Percentiles rank a stretch among this genome's conserved stretches.
Evolutionary conservation across 495 filamentous ascomycete genomes (phyloP).

Genomic region (Penicillium paxilli): DNA sequence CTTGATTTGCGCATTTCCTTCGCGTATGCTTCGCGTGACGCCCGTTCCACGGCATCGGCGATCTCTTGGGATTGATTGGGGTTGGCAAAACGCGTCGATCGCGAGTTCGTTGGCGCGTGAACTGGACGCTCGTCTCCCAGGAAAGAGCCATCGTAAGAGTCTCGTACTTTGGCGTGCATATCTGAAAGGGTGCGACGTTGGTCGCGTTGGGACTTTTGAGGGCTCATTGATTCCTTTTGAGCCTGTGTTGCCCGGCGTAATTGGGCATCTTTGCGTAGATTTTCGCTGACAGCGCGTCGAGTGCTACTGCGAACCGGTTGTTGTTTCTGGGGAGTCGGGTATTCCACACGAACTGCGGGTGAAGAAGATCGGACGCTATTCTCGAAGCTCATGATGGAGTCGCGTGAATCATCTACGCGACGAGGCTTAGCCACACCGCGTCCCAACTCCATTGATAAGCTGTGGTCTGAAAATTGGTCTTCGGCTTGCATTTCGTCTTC

Average conservation of each 20-base stretch:
- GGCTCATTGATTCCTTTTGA: slow-evolving; percentile 48
- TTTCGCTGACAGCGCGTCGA: slow-evolving; percentile 38
- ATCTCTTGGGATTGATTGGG: slow-evolving; percentile 46
- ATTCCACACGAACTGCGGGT: slow-evolving; percentile 46
- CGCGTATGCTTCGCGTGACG: slow-evolving; percentile 41
- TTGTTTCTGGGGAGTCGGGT: slow-evolving; percentile 45
- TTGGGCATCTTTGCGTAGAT: slow-evolving; percentile 46
- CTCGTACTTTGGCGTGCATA: slow-evolving; percentile 55
- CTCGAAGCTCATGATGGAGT: slow-evolving; percentile 47
- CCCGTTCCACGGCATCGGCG: slow-evolving; percentile 45
- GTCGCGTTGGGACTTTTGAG: slow-evolving; percentile 35
- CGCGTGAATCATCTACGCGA: slow-evolving; percentile 43
- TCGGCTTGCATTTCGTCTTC: slow-evolving; percentile 33
- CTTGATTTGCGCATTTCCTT: slow-evolving; percentile 34
- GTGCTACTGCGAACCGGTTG: slow-evolving; percentile 20
- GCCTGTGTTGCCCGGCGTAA: slow-evolving; percentile 43
- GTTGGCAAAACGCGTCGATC: slow-evolving; percentile 57
- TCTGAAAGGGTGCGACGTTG: slow-evolving; percentile 49
- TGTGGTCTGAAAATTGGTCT: slow-evolving; percentile 31
- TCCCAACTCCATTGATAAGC: slow-evolving; percentile 47
- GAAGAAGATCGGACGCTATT: slow-evolving; percentile 50
- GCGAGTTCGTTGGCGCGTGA: slow-evolving; percentile 44
- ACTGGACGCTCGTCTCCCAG: slow-evolving; percentile 53
- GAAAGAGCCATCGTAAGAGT: slow-evolving; percentile 56
- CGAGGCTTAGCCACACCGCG: slow-evolving; percentile 39